Percentiles rank a stretch among this genome's conserved stretches.
phyloP scores from a whole-genome alignment of 805 yeast genomes.

The Schwanniomyces vanrijiae region DNA sequence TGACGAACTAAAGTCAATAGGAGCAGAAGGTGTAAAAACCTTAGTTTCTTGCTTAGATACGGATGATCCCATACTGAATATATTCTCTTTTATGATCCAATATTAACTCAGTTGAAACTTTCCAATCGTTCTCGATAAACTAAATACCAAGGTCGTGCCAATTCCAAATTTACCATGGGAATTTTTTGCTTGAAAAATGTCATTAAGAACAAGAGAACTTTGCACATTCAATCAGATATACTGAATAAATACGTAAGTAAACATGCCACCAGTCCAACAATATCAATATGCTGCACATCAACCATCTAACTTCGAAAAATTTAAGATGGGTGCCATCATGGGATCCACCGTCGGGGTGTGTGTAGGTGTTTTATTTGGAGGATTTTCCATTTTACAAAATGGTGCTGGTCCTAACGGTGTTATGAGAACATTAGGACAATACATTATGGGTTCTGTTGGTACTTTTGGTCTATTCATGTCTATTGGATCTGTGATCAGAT shows the following conservation, averaged over 20 bases:
- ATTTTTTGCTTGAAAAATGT: not conserved
- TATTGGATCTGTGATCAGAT: conserved; percentile 88
- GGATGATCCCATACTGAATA: conserved; percentile 51
- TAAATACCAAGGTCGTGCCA: not conserved
- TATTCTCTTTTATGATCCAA: not conserved
- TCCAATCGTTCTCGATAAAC: not conserved
- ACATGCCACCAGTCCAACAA: conserved; percentile 70
- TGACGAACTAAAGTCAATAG: conserved; percentile 66
- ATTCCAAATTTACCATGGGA: not conserved
- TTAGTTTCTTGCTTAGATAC: conserved; percentile 65
- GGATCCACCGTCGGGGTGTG: conserved; percentile 92
- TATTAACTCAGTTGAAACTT: not conserved
- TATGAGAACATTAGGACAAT: conserved; percentile 94
- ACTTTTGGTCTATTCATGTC: conserved; percentile 97
- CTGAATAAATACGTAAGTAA: not conserved
- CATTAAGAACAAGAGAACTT: not conserved
- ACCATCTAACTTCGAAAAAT: conserved; percentile 90
- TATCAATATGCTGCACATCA: conserved; percentile 53
- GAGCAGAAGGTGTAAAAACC: conserved; percentile 65
- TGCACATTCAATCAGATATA: not conserved
- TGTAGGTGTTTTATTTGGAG: conserved; percentile 93
- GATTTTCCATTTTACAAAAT: conserved; percentile 81
- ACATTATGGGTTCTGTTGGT: conserved; percentile 94
- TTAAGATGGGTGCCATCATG: conserved; percentile 98
- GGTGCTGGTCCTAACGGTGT: conserved; percentile 99